phyloP scores from a whole-genome alignment of 352 stramenopile species.

The Pythium volutum region DNA sequence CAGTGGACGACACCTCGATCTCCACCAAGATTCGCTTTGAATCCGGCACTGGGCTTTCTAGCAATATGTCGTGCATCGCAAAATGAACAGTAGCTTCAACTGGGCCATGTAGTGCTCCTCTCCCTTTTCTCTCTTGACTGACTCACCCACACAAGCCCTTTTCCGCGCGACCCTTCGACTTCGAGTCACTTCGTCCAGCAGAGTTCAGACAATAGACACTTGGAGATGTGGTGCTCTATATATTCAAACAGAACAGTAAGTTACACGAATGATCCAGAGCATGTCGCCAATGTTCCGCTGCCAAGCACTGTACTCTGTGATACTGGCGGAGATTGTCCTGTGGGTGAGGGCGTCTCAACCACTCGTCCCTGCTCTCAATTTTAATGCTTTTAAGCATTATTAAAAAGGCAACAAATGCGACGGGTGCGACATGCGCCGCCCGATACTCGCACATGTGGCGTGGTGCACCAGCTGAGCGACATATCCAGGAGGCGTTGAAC shows the following conservation, averaged over 20 bases:
- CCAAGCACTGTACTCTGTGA: neutral
- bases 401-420: too few species aligned
- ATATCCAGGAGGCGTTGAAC: neutral
- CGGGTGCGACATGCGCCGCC: too few species aligned
- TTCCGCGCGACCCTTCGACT: neutral
- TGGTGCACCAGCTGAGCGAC: neutral
- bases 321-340: too few species aligned
- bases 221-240: neutral
- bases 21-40: conserved; percentile 23
- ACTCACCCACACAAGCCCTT: neutral
- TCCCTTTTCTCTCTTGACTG: neutral
- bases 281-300: too few species aligned
- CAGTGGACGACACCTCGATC: neutral
- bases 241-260: neutral
- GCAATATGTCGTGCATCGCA: conserved; percentile 1
- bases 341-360: too few species aligned
- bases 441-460: too few species aligned
- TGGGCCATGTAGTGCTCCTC: neutral
- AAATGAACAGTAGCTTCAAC: conserved; percentile 19
- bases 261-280: too few species aligned
- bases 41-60: neutral
- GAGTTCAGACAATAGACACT: neutral
- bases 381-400: neutral
- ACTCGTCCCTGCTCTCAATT: neutral
- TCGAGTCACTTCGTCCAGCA: neutral